Percentiles rank a stretch among this genome's conserved stretches.
Evolutionary conservation across 495 filamentous ascomycete genomes (phyloP).

Genomic region (Aspergillus baeticus): DNA sequence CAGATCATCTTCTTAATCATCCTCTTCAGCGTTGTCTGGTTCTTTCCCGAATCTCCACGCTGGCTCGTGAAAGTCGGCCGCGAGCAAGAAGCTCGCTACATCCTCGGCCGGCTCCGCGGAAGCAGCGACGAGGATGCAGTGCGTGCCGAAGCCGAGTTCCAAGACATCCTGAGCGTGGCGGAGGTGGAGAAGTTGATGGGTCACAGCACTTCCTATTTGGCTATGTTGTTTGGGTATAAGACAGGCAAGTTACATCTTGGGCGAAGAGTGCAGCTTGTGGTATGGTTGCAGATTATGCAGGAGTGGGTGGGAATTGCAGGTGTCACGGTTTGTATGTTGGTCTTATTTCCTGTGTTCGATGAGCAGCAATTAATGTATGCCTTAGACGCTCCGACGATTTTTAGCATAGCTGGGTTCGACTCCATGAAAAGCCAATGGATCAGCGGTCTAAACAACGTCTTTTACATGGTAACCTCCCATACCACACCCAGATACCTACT

Average conservation of each 20-base stretch:
- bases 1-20: slow-evolving; percentile 65
- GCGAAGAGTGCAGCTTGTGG: slow-evolving; percentile 64
- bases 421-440: slow-evolving; percentile 64
- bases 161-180: slow-evolving; percentile 59
- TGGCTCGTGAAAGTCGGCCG: slow-evolving; percentile 64
- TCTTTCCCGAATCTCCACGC: slow-evolving; percentile 65
- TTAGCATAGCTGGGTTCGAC: slow-evolving; percentile 63
- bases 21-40: slow-evolving; percentile 49
- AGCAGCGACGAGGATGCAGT: slow-evolving; percentile 50
- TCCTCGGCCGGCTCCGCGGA: slow-evolving; percentile 61
- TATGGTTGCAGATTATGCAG: slow-evolving; percentile 73
- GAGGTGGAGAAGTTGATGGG: slow-evolving; percentile 55
- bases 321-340: slow-evolving; percentile 62
- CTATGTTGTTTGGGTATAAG: slow-evolving; percentile 64
- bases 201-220: slow-evolving; percentile 53
- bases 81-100: slow-evolving; percentile 60
- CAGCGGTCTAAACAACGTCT: slow-evolving; percentile 66
- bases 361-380: neutral
- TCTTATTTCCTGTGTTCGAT: too few relatives aligned
- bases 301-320: slow-evolving; percentile 74
- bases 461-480: slow-evolving; percentile 59
- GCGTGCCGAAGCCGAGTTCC: slow-evolving; percentile 60
- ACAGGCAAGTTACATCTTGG: slow-evolving; percentile 64
- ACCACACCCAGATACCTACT: too few relatives aligned
- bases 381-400: slow-evolving; percentile 62